Evolutionary conservation across 176 grass and related monocot genomes (phyloP).

Genomic region (Eleusine indica): DNA sequence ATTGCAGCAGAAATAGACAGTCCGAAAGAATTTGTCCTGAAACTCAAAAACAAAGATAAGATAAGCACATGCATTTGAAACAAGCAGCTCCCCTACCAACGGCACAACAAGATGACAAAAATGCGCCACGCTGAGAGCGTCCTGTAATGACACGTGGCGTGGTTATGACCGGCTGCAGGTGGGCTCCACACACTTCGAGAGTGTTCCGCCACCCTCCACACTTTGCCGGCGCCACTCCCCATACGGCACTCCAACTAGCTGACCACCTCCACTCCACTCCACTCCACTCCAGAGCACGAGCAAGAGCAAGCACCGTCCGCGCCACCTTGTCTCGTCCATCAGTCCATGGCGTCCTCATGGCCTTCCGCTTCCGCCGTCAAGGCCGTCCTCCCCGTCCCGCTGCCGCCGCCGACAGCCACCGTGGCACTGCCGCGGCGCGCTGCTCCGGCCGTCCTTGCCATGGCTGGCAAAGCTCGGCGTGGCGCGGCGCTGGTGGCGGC

Average conservation of each 20-base stretch:
- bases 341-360: conserved; percentile 10
- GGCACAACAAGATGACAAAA: no score
- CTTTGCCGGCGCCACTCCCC: background rate
- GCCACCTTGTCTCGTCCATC: background rate
- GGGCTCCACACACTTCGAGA: conserved; percentile 5
- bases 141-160: background rate
- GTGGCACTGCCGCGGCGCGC: background rate
- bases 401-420: background rate
- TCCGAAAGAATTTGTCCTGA: no score
- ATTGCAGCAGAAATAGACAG: no score
- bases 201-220: conserved; percentile 5
- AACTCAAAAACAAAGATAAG: no score
- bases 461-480: background rate
- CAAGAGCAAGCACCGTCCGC: background rate
- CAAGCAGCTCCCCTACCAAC: no score
- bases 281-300: background rate
- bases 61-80: no score
- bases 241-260: background rate
- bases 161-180: background rate
- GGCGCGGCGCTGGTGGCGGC: conserved; percentile 29
- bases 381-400: background rate
- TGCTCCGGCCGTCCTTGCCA: background rate
- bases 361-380: background rate
- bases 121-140: no score
- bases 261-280: background rate